Conservation (phyloP, 148 eudicot species). For the Drosera capensis region DNA sequence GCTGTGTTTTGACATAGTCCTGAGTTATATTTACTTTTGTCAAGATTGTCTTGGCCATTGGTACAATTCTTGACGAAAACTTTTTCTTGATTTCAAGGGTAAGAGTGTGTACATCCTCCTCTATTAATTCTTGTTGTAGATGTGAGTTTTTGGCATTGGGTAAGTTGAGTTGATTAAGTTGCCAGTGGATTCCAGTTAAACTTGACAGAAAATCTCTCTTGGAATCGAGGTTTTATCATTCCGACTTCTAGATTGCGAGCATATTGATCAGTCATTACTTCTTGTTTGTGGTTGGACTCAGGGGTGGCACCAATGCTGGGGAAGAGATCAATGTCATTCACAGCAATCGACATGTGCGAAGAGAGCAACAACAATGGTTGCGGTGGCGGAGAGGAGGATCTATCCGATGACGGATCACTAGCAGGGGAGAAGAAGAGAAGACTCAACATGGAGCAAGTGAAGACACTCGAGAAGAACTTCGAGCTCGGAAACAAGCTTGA, state of each 20-base stretch:
- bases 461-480: conserved; percentile 79
- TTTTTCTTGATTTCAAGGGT: no score
- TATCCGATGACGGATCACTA: conserved; percentile 84
- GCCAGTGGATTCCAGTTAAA: no score
- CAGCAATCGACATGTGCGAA: conserved; percentile 45
- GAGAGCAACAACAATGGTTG: conserved; percentile 20
- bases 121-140: no score
- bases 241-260: not conserved
- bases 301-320: conserved; percentile 56
- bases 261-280: not conserved
- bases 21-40: no score
- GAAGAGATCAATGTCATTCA: conserved; percentile 81
- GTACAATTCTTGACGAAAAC: no score
- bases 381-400: conserved; percentile 49
- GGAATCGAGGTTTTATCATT: conserved; percentile 1
- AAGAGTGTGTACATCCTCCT: no score
- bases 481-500: conserved; percentile 89
- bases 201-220: no score
- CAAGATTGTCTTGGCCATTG: no score
- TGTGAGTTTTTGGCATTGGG: no score
- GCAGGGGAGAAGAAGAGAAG: conserved; percentile 77
- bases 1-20: no score
- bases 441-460: conserved; percentile 85
- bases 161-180: no score
- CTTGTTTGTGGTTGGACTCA: conserved; percentile 7